These are phyloP conservation scores for Mortierella sp. DNA, from an alignment of 371 early-diverging fungal genomes.

Conservation along the genomic window DNA sequence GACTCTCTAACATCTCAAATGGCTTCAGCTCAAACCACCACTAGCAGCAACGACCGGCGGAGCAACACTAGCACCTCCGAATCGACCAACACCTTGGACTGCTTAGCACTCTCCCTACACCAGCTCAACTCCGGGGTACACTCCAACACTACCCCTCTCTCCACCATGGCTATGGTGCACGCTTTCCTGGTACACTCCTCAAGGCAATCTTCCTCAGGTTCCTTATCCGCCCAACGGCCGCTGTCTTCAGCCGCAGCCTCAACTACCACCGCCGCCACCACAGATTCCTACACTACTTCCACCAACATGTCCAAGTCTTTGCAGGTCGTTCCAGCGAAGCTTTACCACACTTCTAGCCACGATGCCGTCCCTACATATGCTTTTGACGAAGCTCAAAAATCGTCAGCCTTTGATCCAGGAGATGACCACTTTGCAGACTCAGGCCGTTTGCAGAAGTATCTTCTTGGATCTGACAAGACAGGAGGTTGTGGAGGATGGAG, in stretches of 20 bases:
- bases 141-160: constrained; percentile 5
- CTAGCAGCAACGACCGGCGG: not conserved
- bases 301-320: constrained; percentile 1
- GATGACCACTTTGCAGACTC: not conserved
- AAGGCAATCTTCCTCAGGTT: not conserved
- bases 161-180: constrained; percentile 5
- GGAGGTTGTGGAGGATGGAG: not conserved
- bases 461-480: not conserved
- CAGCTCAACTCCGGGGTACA: not conserved
- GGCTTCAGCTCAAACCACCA: not conserved
- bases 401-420: constrained; percentile 1
- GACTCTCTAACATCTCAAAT: not conserved
- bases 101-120: not conserved
- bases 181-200: not conserved
- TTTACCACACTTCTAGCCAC: not conserved
- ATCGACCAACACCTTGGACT: not conserved
- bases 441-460: constrained; percentile 13
- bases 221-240: not conserved
- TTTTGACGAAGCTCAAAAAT: constrained; percentile 1
- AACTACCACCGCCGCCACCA: not conserved
- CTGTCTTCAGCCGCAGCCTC: not conserved
- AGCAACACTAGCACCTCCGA: not conserved
- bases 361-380: not conserved
- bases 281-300: not conserved
- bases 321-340: constrained; percentile 1